phyloP scores from a whole-genome alignment of 2,329 filamentous ascomycete species.

The Ustulina deusta region DNA sequence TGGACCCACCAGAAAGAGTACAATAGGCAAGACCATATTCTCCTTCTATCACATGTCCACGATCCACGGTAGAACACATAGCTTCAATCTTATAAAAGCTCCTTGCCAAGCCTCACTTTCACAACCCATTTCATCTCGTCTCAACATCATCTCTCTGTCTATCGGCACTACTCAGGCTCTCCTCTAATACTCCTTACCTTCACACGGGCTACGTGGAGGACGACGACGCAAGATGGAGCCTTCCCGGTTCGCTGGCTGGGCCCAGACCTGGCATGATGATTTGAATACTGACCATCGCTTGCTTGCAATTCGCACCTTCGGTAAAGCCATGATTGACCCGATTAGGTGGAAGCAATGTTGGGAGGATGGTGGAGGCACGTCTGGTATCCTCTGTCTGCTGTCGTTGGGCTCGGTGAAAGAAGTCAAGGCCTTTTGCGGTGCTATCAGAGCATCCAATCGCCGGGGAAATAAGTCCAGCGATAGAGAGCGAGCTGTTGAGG shows the following conservation, averaged over 20 bases:
- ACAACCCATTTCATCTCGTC: neutral
- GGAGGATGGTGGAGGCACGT: slow-evolving; percentile 32
- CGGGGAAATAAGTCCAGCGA: slow-evolving; percentile 31
- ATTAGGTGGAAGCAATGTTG: slow-evolving; percentile 27
- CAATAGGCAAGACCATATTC: no score
- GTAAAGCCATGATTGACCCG: slow-evolving; percentile 21
- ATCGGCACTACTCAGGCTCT: neutral
- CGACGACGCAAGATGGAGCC: slow-evolving; percentile 18
- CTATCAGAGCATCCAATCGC: slow-evolving; percentile 26
- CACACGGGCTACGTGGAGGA: neutral
- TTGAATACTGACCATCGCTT: slow-evolving; percentile 12
- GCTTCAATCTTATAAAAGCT: no score
- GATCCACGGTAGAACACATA: no score
- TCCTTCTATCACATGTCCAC: no score
- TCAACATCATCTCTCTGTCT: neutral
- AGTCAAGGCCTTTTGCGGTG: slow-evolving; percentile 31
- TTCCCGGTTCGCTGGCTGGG: slow-evolving; percentile 29
- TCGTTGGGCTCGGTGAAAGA: slow-evolving; percentile 32
- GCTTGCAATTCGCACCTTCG: slow-evolving; percentile 28
- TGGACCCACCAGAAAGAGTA: no score
- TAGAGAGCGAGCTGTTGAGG: slow-evolving; percentile 26
- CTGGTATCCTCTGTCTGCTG: slow-evolving; percentile 32
- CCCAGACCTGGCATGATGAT: slow-evolving; percentile 30
- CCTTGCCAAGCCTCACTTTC: neutral
- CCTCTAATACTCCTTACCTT: neutral